Evolutionary conservation across 495 filamentous ascomycete species (phyloP), one percentile per base, ranked within the genome.

Genomic region (Aspergillus homomorphus): DNA sequence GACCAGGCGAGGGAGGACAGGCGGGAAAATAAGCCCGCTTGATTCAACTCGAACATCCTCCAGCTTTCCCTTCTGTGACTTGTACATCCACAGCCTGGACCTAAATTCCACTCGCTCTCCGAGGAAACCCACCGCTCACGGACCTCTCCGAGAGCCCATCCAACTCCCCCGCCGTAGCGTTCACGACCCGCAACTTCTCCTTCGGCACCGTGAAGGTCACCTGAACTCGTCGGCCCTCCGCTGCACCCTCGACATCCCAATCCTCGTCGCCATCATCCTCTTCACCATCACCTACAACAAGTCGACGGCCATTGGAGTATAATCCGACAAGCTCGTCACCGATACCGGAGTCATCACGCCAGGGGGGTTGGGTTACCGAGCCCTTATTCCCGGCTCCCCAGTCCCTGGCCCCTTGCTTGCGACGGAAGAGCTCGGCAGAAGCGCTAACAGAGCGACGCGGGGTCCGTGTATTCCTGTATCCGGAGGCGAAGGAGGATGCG

Each of bases 171-270:
- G 70, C 71, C 0, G 70, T 67, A 12, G 73, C 84, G 74, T 98
- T 98, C 9, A 96, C 92, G 14, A 98, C 91, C 51, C 93, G 78
- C 62, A 98, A 68, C 69, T 81, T 84, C 74, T 91, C 87, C 69
- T 84, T 88, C 49, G 93, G 93, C 56, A 96, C 90, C 1, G 92
- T 96, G 70, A 95, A 98, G 77, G 95, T 95, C 60, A 95, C 83
- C 74, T 98, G 93, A 58, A 98, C 92, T 16, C 90, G 81, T 45
- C 91, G 71, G 51, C 82, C 83, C 71, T 92, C 86, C 1, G 89
- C 88, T 6, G 90, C 90, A 45, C 82, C 82, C 69, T 97, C 93
- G 33, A 96, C 82, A 66, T 96, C 92, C 92, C 92, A 96, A 51
- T 96, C 92, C 4, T 85, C 87, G 15, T 89, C 87, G 0, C 68